Conservation (phyloP, 2,329 filamentous ascomycete genomes). For the Phyllosticta citriasiana region DNA sequence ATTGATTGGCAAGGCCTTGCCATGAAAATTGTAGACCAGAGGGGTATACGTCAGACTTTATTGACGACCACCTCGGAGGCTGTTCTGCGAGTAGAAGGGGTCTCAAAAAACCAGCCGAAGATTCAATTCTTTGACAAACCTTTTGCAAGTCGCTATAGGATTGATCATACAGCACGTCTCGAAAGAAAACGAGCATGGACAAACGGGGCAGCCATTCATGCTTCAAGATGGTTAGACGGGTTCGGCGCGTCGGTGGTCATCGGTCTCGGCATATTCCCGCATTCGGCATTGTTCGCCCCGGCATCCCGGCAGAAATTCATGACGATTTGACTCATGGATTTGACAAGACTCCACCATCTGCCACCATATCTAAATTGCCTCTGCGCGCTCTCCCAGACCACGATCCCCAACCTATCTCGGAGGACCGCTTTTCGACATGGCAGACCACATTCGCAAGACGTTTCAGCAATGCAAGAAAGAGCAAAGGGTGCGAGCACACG, state of each 20-base stretch:
- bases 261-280: slow-evolving; percentile 7
- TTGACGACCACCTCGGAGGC: too few relatives aligned
- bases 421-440: slow-evolving; percentile 22
- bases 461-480: slow-evolving; percentile 43
- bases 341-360: slow-evolving; percentile 3
- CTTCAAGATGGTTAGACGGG: neutral
- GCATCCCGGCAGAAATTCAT: slow-evolving; percentile 8
- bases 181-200: too few relatives aligned
- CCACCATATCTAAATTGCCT: neutral
- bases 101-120: too few relatives aligned
- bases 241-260: slow-evolving; percentile 1
- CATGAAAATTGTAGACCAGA: too few relatives aligned
- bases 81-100: too few relatives aligned
- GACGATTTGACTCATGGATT: slow-evolving; percentile 10
- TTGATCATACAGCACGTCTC: neutral
- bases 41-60: too few relatives aligned
- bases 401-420: neutral
- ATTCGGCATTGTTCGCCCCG: slow-evolving; percentile 8
- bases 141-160: neutral
- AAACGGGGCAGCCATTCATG: neutral
- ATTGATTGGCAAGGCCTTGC: too few relatives aligned
- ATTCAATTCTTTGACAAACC: too few relatives aligned
- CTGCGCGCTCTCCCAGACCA: neutral
- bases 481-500: slow-evolving; percentile 26
- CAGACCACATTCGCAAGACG: slow-evolving; percentile 37